These are phyloP conservation scores for Vanilla planifolia DNA, from an alignment of 106 monocot species.

Conservation along the genomic window DNA sequence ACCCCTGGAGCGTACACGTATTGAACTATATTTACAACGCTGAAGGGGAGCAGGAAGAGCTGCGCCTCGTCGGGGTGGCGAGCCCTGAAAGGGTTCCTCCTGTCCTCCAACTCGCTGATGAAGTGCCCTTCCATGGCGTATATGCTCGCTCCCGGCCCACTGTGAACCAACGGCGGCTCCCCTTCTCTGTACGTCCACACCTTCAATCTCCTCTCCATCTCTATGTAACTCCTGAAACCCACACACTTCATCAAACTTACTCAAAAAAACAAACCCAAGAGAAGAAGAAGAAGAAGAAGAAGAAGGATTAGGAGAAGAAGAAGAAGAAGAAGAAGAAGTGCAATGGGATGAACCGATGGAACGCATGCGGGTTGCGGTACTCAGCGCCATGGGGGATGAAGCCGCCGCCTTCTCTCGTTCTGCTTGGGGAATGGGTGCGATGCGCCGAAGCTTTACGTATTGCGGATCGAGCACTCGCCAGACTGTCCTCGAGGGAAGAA, in stretches of 20 bases:
- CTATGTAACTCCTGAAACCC: conserved; percentile 59
- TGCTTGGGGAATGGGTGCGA: neutral
- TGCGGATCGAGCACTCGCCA: conserved; percentile 48
- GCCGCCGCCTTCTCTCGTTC: conserved; percentile 15
- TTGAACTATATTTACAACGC: conserved; percentile 52
- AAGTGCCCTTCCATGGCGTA: conserved; percentile 67
- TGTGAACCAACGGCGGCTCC: conserved; percentile 61
- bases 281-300: too few species aligned
- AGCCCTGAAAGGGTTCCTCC: conserved; percentile 27
- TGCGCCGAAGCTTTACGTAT: conserved; percentile 29
- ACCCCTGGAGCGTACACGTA: conserved; percentile 36
- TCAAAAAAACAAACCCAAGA: neutral
- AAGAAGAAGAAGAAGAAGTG: neutral
- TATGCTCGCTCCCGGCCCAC: conserved; percentile 34
- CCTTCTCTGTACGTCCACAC: conserved; percentile 62
- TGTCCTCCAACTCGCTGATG: conserved; percentile 46
- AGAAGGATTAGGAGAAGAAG: too few species aligned
- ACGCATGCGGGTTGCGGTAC: conserved; percentile 56
- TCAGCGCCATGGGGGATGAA: conserved; percentile 49
- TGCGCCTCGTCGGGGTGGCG: conserved; percentile 42
- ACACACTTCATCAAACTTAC: neutral
- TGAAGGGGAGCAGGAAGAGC: conserved; percentile 68
- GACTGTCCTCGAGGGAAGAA: conserved; percentile 28
- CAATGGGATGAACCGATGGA: conserved; percentile 17
- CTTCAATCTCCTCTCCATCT: conserved; percentile 87